A percentile compares a stretch with the other conserved stretches of the same genome.
Conservation (phyloP, 2,329 filamentous ascomycete genomes). For the Anisogramma anomala region DNA sequence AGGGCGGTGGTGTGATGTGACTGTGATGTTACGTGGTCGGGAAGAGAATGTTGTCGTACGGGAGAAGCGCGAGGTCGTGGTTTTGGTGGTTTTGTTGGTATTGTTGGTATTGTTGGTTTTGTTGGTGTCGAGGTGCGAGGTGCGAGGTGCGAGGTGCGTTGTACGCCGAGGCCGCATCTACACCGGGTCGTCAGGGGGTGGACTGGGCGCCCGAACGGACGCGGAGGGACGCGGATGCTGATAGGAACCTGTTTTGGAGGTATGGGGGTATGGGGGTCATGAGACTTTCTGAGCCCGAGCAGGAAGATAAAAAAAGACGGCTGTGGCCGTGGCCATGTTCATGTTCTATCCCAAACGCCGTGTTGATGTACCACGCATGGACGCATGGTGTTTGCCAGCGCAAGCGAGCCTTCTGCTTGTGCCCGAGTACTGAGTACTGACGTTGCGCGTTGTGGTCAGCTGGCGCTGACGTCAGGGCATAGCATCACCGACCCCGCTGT, state of each 20-base stretch:
- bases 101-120: not conserved
- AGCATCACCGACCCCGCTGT: too few relatives aligned
- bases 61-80: not conserved
- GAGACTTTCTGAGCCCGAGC: not conserved
- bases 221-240: too few relatives aligned
- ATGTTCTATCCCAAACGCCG: too few relatives aligned
- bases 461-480: not conserved
- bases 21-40: not conserved
- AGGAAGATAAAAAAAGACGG: not conserved
- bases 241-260: not conserved
- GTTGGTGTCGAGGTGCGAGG: constrained; percentile 5
- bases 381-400: too few relatives aligned
- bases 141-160: too few relatives aligned
- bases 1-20: not conserved
- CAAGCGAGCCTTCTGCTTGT: too few relatives aligned
- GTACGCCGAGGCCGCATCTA: too few relatives aligned
- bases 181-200: too few relatives aligned
- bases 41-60: not conserved
- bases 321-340: not conserved
- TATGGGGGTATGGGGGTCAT: not conserved
- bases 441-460: not conserved
- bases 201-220: too few relatives aligned
- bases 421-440: too few relatives aligned
- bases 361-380: too few relatives aligned
- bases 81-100: not conserved